These are phyloP conservation scores for Chlamydomonas incerta DNA, from an alignment of 139 green algal species.

Conservation along the genomic window DNA sequence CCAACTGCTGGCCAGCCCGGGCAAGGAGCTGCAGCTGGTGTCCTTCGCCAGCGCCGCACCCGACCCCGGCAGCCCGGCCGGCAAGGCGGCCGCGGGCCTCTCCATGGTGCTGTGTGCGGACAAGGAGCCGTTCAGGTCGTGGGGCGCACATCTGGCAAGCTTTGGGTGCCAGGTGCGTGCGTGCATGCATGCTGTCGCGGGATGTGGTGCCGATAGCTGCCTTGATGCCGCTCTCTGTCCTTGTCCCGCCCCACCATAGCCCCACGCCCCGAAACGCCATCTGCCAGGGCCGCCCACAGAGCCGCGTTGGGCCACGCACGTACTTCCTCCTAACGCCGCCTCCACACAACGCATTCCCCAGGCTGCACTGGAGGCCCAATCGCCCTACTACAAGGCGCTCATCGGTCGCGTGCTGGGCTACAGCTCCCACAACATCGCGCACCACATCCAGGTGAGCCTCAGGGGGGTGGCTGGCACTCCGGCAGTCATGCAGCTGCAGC, in stretches of 20 bases:
- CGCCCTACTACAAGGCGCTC: conserved; percentile 75
- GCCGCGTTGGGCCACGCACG: background rate
- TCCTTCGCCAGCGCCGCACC: conserved; percentile 42
- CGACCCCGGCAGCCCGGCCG: background rate
- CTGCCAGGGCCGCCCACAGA: too few species aligned
- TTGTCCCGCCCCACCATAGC: too few species aligned
- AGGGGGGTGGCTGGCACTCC: too few species aligned
- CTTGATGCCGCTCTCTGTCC: too few species aligned
- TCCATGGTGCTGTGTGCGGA: conserved; percentile 62
- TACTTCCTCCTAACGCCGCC: background rate
- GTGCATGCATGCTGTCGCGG: too few species aligned
- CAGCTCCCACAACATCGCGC: conserved; percentile 57
- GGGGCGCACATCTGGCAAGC: conserved; percentile 60
- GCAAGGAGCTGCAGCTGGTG: conserved; percentile 14
- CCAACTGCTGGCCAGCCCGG: conserved; percentile 26
- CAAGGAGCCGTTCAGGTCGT: conserved; percentile 63
- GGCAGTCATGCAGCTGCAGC: too few species aligned
- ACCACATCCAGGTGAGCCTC: conserved; percentile 62
- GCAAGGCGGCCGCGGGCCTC: conserved; percentile 32
- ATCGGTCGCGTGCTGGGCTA: conserved; percentile 73
- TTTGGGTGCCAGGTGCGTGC: conserved; percentile 55
- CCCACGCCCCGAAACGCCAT: too few species aligned
- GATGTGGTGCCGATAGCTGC: background rate
- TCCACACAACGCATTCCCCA: background rate
- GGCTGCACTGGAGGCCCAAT: conserved; percentile 67